phyloP scores from a whole-genome alignment of 371 early-diverging fungal genomes.

The Umbelopsis sp. region DNA sequence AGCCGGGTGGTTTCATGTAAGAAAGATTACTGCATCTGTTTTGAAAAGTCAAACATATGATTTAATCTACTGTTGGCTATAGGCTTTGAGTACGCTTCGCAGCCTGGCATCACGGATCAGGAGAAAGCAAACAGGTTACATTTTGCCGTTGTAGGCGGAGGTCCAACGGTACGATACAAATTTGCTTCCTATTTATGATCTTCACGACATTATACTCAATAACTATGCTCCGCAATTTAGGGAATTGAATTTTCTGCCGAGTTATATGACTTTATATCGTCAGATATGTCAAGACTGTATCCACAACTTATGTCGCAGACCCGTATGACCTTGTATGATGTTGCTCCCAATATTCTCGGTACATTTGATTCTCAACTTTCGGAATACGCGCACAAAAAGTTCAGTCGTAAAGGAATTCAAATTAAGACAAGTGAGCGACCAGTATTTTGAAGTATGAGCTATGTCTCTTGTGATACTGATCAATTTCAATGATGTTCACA shows the following conservation, averaged over 20 bases:
- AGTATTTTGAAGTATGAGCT: conserved; percentile 19
- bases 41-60: background rate
- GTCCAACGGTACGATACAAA: conserved; percentile 58
- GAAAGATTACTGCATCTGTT: background rate
- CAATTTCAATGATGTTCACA: background rate
- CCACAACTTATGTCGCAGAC: conserved; percentile 65
- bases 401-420: conserved; percentile 71
- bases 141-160: conserved; percentile 86
- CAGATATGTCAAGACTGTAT: conserved; percentile 70
- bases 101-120: conserved; percentile 64
- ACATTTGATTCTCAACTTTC: conserved; percentile 72
- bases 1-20: conserved; percentile 62
- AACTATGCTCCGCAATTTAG: conserved; percentile 19
- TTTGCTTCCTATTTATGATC: background rate
- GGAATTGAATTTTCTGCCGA: conserved; percentile 80
- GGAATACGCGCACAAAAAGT: conserved; percentile 70
- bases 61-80: background rate
- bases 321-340: conserved; percentile 73
- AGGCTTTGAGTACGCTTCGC: conserved; percentile 78
- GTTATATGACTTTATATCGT: conserved; percentile 76
- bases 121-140: conserved; percentile 77
- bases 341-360: conserved; percentile 72
- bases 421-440: conserved; percentile 49
- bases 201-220: background rate
- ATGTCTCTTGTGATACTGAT: conserved; percentile 18